A percentile compares a stretch with the other conserved stretches of the same genome.
These are phyloP conservation scores for Ophidiomyces ophidiicola DNA, from an alignment of 2,329 filamentous ascomycete species.

Conservation along the genomic window DNA sequence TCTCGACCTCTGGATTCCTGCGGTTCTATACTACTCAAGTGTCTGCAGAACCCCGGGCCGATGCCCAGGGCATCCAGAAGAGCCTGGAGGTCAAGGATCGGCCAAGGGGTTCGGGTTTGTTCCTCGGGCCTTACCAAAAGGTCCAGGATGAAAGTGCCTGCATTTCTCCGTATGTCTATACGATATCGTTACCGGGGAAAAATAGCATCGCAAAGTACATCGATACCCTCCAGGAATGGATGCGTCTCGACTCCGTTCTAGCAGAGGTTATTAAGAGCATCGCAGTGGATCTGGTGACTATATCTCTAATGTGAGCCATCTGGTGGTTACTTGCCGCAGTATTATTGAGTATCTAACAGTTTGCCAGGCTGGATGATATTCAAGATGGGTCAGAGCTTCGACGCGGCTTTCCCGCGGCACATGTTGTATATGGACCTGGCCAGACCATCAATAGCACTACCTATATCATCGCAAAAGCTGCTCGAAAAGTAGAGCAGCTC, in stretches of 20 bases:
- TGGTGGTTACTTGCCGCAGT: background rate
- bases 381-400: conserved; percentile 24
- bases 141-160: background rate
- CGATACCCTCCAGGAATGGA: conserved; percentile 3
- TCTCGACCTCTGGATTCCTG: too few relatives aligned
- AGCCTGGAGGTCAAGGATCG: too few relatives aligned
- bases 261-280: background rate
- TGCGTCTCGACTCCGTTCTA: background rate
- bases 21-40: too few relatives aligned
- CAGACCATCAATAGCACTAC: conserved; percentile 44
- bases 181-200: conserved; percentile 5
- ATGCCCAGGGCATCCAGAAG: too few relatives aligned
- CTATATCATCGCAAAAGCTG: conserved; percentile 19
- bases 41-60: too few relatives aligned
- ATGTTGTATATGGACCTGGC: conserved; percentile 39
- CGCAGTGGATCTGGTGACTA: conserved; percentile 3
- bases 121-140: background rate
- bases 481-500: background rate
- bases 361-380: conserved; percentile 10
- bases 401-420: conserved; percentile 38
- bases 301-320: conserved; percentile 8
- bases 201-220: conserved; percentile 8
- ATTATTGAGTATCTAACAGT: background rate
- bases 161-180: conserved; percentile 6
- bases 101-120: too few relatives aligned